Evolutionary conservation across 176 grass and related monocot species (phyloP).

Genomic region (Alloteropsis semialata): DNA sequence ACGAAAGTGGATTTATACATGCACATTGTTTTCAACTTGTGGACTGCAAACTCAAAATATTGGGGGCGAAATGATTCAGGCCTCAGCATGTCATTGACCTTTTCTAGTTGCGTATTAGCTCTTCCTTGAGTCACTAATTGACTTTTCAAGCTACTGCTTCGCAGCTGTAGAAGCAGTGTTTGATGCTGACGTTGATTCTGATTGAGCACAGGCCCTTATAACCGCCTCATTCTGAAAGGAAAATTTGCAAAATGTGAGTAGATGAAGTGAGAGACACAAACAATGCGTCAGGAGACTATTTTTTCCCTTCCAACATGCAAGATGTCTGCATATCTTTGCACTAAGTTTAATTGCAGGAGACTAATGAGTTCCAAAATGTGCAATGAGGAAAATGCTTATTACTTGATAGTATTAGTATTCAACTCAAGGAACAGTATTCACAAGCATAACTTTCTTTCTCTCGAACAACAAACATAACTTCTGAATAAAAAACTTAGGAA

Average conservation of each 20-base stretch:
- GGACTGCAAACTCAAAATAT: slow-evolving; percentile 19
- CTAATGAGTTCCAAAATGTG: neutral
- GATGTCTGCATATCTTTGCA: too few relatives aligned
- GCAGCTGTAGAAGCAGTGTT: neutral
- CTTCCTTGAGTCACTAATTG: neutral
- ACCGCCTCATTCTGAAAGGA: slow-evolving; percentile 50
- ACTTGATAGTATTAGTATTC: too few relatives aligned
- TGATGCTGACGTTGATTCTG: slow-evolving; percentile 23
- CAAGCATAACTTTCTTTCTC: too few relatives aligned
- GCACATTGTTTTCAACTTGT: slow-evolving; percentile 17
- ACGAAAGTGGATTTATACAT: slow-evolving; percentile 18
- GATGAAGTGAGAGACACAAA: neutral
- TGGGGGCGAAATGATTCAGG: neutral
- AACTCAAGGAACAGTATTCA: too few relatives aligned
- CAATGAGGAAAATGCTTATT: neutral
- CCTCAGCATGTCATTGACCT: slow-evolving; percentile 11
- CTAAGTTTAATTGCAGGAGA: too few relatives aligned
- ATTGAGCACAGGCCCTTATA: slow-evolving; percentile 40
- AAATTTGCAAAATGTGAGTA: neutral
- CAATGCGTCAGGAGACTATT: too few relatives aligned
- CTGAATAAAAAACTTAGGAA: neutral
- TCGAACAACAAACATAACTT: neutral
- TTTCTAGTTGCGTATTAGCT: slow-evolving; percentile 3
- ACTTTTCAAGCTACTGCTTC: slow-evolving; percentile 25
- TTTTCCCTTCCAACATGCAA: too few relatives aligned